A percentile compares a stretch with the other conserved stretches of the same genome.
Evolutionary conservation across 371 early-diverging fungal genomes (phyloP).

Genomic region (Amoeboaphelidium occidentale): DNA sequence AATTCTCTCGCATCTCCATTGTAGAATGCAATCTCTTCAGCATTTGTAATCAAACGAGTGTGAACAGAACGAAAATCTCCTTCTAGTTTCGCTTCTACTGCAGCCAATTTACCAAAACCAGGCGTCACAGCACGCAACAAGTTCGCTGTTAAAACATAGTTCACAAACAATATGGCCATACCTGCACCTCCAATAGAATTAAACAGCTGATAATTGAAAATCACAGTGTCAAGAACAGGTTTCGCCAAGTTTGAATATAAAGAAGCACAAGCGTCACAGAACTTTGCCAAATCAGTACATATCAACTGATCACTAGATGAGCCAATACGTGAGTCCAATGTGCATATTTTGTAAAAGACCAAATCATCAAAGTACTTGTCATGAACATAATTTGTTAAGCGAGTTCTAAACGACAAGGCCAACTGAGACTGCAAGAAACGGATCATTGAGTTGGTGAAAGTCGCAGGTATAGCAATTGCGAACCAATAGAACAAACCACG

Average conservation of each 20-base stretch:
- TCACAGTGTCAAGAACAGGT: constrained; percentile 22
- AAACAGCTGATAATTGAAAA: constrained; percentile 24
- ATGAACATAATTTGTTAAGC: constrained; percentile 17
- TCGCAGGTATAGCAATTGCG: constrained; percentile 74
- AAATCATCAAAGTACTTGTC: constrained; percentile 48
- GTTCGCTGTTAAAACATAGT: constrained; percentile 15
- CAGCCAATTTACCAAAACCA: constrained; percentile 21
- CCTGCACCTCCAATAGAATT: constrained; percentile 18
- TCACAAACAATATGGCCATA: constrained; percentile 12
- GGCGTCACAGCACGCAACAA: constrained; percentile 19
- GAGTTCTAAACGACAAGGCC: constrained; percentile 17
- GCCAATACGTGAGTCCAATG: constrained; percentile 23
- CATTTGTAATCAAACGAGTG: constrained; percentile 21
- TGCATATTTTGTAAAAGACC: constrained; percentile 22
- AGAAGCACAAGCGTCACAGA: constrained; percentile 17
- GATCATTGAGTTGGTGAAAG: constrained; percentile 82
- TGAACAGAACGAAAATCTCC: constrained; percentile 19
- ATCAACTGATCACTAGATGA: constrained; percentile 22
- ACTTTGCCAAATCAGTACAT: constrained; percentile 22
- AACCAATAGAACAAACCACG: constrained; percentile 66
- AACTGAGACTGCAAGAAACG: constrained; percentile 4
- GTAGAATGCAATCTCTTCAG: constrained; percentile 27
- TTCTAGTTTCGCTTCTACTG: constrained; percentile 20
- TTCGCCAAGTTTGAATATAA: constrained; percentile 27
- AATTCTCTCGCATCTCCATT: constrained; percentile 19